Base-by-base conservation (phyloP, 1,284 basidiomycete genomes). In the Spongispora temasekensis region DNA sequence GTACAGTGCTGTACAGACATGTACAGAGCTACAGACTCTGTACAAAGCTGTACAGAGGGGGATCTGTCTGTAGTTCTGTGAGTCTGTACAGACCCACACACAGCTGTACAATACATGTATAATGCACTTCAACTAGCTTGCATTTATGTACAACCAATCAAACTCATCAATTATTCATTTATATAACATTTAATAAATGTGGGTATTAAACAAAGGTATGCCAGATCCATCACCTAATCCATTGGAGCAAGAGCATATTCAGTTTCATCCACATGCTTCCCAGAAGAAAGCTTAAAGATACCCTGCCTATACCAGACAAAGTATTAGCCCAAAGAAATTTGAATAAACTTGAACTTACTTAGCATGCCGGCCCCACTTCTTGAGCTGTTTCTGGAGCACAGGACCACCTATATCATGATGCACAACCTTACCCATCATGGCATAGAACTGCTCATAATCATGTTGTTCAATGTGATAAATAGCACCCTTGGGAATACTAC, bases 191-290 rank as follows among this genome's bases (percentile, higher is more conserved):
- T 27, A 48, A 12, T 15, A 25, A 27, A 48, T 5, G 42, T 44
- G 42, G 21, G 21, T 21, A 19, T 15, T 48, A 15, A 8, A 27
- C 2, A 15, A 12, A 48, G n/a, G n/a, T n/a, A n/a, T n/a, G n/a
- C n/a, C n/a, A 46, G 12, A 2, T 70, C n/a, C n/a, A n/a, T n/a
- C n/a, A 58, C 55, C 7, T 25, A 23, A 15, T 15, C 44, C 44
- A 48, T 48, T 12, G 44, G 44, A 25, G 44, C 44, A 48, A 48
- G 44, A 19, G 44, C 25, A 48, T 9, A 48, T 17, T 48, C 44
- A 48, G 4, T 21, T 27, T 48, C 44, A 48, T 48, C 44, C 23
- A 48, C 3, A 48, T 27, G 12, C 25, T 15, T 27, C n/a, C 44
- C 25, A 28, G 44, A 4, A 48, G 25, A n/a, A n/a, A n/a, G 25